A percentile compares a stretch with the other conserved stretches of the same genome.
These are phyloP conservation scores for Viridothelium virens DNA, from an alignment of 495 filamentous ascomycete species.

Conservation along the genomic window DNA sequence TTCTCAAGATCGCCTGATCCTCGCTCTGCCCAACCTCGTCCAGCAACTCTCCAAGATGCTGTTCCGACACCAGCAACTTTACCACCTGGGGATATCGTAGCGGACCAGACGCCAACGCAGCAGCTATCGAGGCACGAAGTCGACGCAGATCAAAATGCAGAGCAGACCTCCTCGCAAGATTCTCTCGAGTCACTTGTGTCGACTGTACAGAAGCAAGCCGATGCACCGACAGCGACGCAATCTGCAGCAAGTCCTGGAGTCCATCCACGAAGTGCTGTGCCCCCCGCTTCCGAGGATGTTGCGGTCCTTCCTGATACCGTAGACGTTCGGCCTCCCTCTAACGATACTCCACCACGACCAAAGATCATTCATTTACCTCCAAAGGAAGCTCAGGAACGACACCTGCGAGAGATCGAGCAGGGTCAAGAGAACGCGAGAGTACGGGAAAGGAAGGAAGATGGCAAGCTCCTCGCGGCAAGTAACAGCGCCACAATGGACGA, in stretches of 20 bases:
- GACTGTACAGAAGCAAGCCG: not conserved
- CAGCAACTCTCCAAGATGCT: not conserved
- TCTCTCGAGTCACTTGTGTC: not conserved
- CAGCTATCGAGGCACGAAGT: not conserved
- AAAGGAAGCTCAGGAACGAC: conserved; percentile 32
- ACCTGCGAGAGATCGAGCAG: conserved; percentile 26
- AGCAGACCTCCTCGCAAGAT: not conserved
- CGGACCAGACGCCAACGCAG: not conserved
- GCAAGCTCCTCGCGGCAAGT: conserved; percentile 6
- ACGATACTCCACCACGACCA: conserved; percentile 16
- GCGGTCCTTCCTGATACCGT: conserved; percentile 6
- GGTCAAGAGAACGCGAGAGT: conserved; percentile 23
- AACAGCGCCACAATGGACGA: conserved; percentile 23
- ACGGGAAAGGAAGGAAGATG: conserved; percentile 22
- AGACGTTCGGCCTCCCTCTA: not conserved
- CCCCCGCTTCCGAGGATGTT: conserved; percentile 10
- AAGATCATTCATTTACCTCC: conserved; percentile 34
- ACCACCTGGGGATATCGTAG: not conserved
- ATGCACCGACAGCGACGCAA: not conserved
- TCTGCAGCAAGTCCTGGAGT: not conserved
- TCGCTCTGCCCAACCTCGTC: conserved; percentile 3
- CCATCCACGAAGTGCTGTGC: not conserved
- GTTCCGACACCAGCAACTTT: not conserved
- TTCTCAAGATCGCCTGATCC: not conserved
- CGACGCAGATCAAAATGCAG: not conserved